phyloP scores from a whole-genome alignment of 1,284 basidiomycete species.

The Tilletiaria anomala region DNA sequence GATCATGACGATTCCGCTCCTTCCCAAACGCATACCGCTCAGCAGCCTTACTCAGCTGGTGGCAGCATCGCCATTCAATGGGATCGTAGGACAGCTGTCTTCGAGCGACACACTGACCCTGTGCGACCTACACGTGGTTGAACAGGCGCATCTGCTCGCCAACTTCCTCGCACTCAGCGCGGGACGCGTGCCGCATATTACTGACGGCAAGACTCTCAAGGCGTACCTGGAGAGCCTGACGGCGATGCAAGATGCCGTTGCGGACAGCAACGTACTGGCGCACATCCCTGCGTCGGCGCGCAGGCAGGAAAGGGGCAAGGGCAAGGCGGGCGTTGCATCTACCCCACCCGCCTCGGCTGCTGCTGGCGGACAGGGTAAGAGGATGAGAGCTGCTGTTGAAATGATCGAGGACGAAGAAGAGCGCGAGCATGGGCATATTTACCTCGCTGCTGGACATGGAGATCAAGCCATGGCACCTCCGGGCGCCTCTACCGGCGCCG shows the following conservation, averaged over 20 bases:
- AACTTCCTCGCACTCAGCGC: constrained; percentile 1
- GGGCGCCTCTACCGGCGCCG: too few relatives aligned
- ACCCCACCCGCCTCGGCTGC: background rate
- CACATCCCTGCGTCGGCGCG: background rate
- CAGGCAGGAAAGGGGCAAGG: constrained; percentile 1
- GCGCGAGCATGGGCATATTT: background rate
- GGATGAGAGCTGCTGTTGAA: background rate
- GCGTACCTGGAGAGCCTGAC: constrained; percentile 24
- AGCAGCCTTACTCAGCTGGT: background rate
- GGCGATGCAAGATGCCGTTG: constrained; percentile 21
- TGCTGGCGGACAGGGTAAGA: background rate
- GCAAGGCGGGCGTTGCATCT: background rate
- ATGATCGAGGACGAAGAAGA: background rate
- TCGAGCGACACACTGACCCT: background rate
- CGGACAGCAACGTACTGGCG: constrained; percentile 3
- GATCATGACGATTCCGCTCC: background rate
- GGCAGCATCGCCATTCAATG: background rate
- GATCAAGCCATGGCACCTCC: background rate
- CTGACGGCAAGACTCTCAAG: constrained; percentile 6
- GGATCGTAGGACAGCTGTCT: background rate
- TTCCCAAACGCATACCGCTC: background rate
- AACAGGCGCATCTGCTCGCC: background rate
- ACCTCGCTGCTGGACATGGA: background rate
- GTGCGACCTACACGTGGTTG: background rate
- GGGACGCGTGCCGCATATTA: constrained; percentile 1